Evolutionary conservation across 257 asterid genomes (phyloP).

Genomic region (Nemophila menziesii): DNA sequence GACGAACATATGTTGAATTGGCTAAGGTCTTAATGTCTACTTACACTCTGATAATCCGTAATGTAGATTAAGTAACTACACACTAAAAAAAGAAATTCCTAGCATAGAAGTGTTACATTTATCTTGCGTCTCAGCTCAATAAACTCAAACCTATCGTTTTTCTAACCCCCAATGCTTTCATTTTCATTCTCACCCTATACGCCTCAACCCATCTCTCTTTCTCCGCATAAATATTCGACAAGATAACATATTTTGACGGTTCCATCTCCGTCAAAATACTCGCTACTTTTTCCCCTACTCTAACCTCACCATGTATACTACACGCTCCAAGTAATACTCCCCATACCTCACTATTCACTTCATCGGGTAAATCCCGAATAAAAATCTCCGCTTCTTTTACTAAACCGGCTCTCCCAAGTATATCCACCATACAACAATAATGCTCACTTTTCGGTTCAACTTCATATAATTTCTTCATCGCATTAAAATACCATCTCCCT

Average conservation of each 20-base stretch:
- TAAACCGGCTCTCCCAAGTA: constrained; percentile 14
- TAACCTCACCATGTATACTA: constrained; percentile 14
- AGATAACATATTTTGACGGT: constrained; percentile 10
- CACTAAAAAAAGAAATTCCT: not conserved
- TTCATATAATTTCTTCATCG: constrained; percentile 9
- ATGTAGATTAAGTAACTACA: too few relatives aligned
- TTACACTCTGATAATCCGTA: too few relatives aligned
- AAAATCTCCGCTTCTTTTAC: constrained; percentile 15
- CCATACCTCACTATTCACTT: constrained; percentile 9
- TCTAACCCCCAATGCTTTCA: constrained; percentile 12
- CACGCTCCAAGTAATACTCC: constrained; percentile 15
- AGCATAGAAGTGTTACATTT: not conserved
- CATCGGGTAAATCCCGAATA: constrained; percentile 8
- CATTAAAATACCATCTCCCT: constrained; percentile 11
- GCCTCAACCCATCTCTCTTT: constrained; percentile 16
- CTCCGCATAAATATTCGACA: constrained; percentile 16
- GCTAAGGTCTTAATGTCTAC: too few relatives aligned
- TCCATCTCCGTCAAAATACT: constrained; percentile 9
- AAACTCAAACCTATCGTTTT: constrained; percentile 14
- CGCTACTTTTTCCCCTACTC: constrained; percentile 16
- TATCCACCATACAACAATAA: constrained; percentile 17
- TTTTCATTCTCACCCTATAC: constrained; percentile 12
- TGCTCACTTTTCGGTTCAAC: constrained; percentile 16
- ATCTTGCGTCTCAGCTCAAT: constrained; percentile 9
- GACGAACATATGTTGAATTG: too few relatives aligned